Base-by-base conservation (phyloP, 768 basidiomycete species). In the Xerocomus brunneocitrinus region DNA sequence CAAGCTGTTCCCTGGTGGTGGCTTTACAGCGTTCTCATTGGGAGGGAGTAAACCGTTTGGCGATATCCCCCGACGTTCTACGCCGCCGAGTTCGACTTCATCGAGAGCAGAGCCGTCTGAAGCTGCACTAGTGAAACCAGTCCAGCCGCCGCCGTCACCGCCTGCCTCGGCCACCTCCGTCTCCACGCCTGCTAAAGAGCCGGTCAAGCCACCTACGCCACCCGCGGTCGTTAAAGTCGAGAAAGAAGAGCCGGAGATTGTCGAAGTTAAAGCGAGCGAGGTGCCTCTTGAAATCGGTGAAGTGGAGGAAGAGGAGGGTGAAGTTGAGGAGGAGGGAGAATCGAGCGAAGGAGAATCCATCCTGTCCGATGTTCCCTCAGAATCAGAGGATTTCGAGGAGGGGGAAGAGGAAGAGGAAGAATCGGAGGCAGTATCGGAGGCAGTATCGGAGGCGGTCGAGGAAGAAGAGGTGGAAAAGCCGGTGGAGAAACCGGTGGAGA, bases 341-440 rank as follows among this genome's bases (percentile, higher is more conserved):
- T 60, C 61, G 3, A 66, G 62, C 5, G 70, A 68, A 38, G 58
- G 66, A 4, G 71, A 69, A 34, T 68, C 32, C 2, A 10, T 32
- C 22, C 6, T 34, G 5, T 47, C 47, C 12, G 43, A 30, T 6
- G 16, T 44, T 3, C 27, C 25, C 16, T 47, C 47, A 9, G 44
- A 46, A n/a, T 19, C 44, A 8, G 47, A 47, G 13, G 46, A 2
- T 13, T 47, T 32, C 5, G 46, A 39, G 7, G 38, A 38, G 4
- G 34, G 16, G 3, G 32, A 32, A 3, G 45, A 46, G 7, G 45
- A 46, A 7, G 34, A 36, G 7, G 47, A 35, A 0, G 46, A 24
- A 0, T 32, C 16, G 6, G 50, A 40, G 8, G 51, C 45, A n/a
- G 67, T 62, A 5, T 70, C 69, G 3, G 68, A 71, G 24, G 67